phyloP scores from a whole-genome alignment of 2,329 filamentous ascomycete genomes.

The Achaetomium macrosporum region DNA sequence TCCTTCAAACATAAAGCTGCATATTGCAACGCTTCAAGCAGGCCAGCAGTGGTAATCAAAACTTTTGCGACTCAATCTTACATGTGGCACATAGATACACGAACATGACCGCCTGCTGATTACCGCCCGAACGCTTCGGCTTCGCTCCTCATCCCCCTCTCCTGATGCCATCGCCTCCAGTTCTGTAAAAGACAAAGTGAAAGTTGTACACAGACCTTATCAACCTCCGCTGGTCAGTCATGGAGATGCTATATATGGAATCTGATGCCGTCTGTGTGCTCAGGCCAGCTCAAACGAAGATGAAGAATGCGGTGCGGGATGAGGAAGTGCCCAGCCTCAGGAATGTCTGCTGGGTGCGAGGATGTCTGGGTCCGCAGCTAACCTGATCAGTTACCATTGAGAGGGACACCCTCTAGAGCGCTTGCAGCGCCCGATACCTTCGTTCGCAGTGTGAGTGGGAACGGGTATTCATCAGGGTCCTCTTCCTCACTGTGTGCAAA shows the following conservation, averaged over 20 bases:
- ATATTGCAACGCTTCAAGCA: not conserved
- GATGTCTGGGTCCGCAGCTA: too few species aligned
- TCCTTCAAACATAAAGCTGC: not conserved
- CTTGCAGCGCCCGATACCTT: constrained; percentile 41
- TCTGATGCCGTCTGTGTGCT: too few species aligned
- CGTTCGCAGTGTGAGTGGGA: constrained; percentile 51
- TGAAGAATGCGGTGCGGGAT: too few species aligned
- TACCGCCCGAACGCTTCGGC: not conserved
- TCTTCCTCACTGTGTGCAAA: constrained; percentile 68
- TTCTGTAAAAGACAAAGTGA: not conserved
- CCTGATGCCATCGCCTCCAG: not conserved
- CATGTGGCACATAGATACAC: constrained; percentile 4
- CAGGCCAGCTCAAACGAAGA: too few species aligned
- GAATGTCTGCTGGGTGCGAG: too few species aligned
- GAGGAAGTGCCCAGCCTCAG: too few species aligned
- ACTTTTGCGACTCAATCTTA: constrained; percentile 5
- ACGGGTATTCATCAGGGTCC: constrained; percentile 69
- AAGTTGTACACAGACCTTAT: not conserved
- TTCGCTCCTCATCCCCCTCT: not conserved
- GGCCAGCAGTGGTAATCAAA: not conserved
- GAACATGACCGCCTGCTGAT: constrained; percentile 3
- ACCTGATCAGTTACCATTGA: constrained; percentile 34
- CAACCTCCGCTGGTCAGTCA: too few species aligned
- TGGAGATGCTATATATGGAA: too few species aligned
- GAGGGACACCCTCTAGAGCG: constrained; percentile 37